phyloP scores from a whole-genome alignment of 2,329 filamentous ascomycete species.

The Beauveria pseudobassiana region DNA sequence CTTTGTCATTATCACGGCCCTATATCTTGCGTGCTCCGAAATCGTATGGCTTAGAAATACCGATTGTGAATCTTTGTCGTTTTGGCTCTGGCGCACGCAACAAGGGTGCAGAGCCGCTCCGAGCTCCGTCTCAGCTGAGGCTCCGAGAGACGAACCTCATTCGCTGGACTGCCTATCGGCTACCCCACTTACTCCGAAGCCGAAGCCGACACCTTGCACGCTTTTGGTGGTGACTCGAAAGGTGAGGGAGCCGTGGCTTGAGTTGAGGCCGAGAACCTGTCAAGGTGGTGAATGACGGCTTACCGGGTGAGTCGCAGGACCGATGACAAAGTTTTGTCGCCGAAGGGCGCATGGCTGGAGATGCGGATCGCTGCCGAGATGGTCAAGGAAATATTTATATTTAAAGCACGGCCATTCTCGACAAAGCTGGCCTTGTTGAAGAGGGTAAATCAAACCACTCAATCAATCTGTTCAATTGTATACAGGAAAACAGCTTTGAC shows the following conservation, averaged over 20 bases:
- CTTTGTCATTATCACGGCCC: background rate
- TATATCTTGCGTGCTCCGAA: background rate
- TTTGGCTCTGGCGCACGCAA: background rate
- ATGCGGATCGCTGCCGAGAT: background rate
- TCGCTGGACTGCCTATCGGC: background rate
- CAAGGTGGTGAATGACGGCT: background rate
- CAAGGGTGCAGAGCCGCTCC: background rate
- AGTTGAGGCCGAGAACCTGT: background rate
- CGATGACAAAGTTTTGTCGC: background rate
- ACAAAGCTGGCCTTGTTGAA: background rate
- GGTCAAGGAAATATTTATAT: background rate
- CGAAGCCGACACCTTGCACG: background rate
- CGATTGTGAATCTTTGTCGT: background rate
- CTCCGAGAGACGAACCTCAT: background rate
- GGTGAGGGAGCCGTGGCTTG: background rate
- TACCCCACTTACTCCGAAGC: constrained; percentile 5
- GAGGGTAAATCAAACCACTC: background rate
- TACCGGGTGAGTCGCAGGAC: constrained; percentile 1
- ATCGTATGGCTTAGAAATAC: constrained; percentile 3
- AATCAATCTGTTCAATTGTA: background rate
- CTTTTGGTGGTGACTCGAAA: background rate
- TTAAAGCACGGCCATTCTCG: background rate
- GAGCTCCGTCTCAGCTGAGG: background rate
- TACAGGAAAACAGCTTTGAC: background rate
- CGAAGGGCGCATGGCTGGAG: background rate